These are phyloP conservation scores for Euphorbia pulcherrima DNA, from an alignment of 345 rosid genomes.

Conservation along the genomic window DNA sequence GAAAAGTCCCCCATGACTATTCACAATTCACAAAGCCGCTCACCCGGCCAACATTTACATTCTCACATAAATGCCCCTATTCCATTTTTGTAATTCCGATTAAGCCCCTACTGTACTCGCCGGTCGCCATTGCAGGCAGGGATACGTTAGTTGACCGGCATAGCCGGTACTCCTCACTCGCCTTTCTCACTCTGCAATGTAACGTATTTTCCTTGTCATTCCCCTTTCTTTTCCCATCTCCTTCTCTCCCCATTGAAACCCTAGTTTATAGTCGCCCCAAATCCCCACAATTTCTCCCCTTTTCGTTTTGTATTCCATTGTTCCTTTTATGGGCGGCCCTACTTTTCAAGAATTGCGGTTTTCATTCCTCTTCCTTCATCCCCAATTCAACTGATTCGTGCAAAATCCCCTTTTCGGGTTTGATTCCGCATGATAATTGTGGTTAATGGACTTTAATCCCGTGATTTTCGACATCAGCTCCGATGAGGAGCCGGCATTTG, in stretches of 20 bases:
- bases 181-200: neutral
- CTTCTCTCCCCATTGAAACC: neutral
- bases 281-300: neutral
- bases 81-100: neutral
- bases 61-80: neutral
- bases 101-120: neutral
- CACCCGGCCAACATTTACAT: neutral
- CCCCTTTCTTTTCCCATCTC: neutral
- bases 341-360: neutral
- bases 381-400: neutral
- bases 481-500: conserved; percentile 44
- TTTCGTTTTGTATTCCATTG: no score
- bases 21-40: neutral
- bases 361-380: neutral
- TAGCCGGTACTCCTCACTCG: neutral
- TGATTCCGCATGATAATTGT: conserved; percentile 8
- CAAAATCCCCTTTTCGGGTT: neutral
- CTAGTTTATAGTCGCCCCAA: neutral
- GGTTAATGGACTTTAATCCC: conserved; percentile 10
- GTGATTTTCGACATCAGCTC: conserved; percentile 52
- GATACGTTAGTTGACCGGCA: neutral
- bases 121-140: no score
- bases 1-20: neutral
- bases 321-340: neutral
- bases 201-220: neutral